phyloP scores from a whole-genome alignment of 495 filamentous ascomycete species.

The Trypethelium eluteriae region DNA sequence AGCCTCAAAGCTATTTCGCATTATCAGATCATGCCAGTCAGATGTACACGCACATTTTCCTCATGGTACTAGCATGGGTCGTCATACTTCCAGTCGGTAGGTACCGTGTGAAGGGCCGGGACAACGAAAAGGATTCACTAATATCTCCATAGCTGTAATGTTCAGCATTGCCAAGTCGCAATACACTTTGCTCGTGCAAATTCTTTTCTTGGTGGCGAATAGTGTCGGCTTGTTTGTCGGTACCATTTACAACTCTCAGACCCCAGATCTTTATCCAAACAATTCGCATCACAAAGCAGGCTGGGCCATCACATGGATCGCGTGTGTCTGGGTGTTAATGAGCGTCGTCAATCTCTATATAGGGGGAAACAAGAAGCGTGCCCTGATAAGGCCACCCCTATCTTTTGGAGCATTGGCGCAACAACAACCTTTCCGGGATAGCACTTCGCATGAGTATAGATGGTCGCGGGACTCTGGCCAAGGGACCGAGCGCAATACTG shows the following conservation, averaged over 20 bases:
- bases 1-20: constrained; percentile 54
- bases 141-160: constrained; percentile 54
- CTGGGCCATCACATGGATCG: constrained; percentile 62
- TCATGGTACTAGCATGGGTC: constrained; percentile 78
- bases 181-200: constrained; percentile 62
- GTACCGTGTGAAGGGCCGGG: neutral
- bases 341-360: constrained; percentile 24
- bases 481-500: constrained; percentile 66
- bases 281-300: constrained; percentile 86
- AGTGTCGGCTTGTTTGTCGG: constrained; percentile 62
- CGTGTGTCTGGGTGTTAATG: constrained; percentile 12
- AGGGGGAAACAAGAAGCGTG: constrained; percentile 41
- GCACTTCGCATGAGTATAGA: constrained; percentile 46
- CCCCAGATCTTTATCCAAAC: constrained; percentile 80
- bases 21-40: constrained; percentile 56
- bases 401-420: constrained; percentile 63
- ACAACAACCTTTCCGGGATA: constrained; percentile 48
- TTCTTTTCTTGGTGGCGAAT: constrained; percentile 67
- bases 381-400: constrained; percentile 45
- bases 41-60: constrained; percentile 68
- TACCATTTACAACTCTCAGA: constrained; percentile 70
- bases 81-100: constrained; percentile 64
- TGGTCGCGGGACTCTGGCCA: constrained; percentile 85
- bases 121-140: neutral
- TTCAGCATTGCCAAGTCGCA: constrained; percentile 75